Base-by-base conservation (phyloP, 768 basidiomycete genomes). In the Trametes coccinea region DNA sequence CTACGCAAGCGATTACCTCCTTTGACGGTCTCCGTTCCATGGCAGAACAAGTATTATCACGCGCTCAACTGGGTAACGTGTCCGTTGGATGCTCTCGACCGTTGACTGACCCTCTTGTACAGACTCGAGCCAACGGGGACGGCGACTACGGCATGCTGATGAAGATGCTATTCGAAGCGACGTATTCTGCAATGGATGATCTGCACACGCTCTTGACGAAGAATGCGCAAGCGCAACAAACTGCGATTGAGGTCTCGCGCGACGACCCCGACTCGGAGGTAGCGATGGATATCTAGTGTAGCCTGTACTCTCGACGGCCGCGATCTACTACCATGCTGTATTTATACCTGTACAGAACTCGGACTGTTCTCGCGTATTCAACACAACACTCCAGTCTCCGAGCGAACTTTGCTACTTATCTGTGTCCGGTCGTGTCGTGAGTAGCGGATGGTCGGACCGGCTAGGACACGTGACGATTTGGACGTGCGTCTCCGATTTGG, bases 101-200 rank as follows among this genome's bases (percentile, higher is more conserved):
- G 16, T 8, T 41, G 6, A n/a, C 48, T 59, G 30, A 59, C 14
- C 27, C 22, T 10, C 10, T 14, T 17, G 1, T 17, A 8, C 56
- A 60, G 59, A 60, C 53, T 14, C 51, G 59, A 33, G 59, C 52
- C 17, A 53, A 53, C 29, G 52, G 53, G n/a, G 53, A 60, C 45
- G 59, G 59, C 22, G 59, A 60, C 59, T 60, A 60, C 37, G 59
- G 53, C n/a, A 37, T 60, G 29, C 10, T 60, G 52, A 60, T 60
- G 59, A 53, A 54, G 52, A 9, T 54, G 22, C 47, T 60, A 11
- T 60, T 60, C 40, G 43, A 54, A 33, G 51, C 59, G 44, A 60
- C 59, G 34, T 45, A 60, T 34, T 39, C 51, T 2, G 44, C 59
- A n/a, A 53, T 60, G 45, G 52, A 60, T 34, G 59, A 60, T 17